phyloP scores from a whole-genome alignment of 768 basidiomycete genomes.

The Epithele typhae region DNA sequence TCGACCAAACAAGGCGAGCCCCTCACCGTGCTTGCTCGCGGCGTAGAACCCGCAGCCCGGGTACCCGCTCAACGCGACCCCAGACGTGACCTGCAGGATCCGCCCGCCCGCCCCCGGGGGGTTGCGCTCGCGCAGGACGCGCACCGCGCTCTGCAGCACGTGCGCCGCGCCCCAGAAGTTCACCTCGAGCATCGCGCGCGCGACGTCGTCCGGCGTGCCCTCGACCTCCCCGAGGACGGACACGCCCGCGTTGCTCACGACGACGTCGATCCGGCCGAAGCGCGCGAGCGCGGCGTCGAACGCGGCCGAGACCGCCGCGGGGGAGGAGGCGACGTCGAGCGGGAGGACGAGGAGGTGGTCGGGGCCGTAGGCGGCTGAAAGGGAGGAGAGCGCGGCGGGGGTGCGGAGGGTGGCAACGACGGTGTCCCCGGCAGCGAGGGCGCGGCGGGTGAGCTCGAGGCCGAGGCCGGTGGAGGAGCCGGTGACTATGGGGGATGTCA shows the following conservation, averaged over 20 bases:
- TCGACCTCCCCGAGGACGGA: conserved; percentile 15
- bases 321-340: conserved; percentile 18
- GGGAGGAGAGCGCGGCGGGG: conserved; percentile 21
- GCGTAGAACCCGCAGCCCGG: conserved; percentile 13
- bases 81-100: conserved; percentile 29
- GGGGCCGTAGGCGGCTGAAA: conserved; percentile 10
- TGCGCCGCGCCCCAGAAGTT: conserved; percentile 25
- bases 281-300: conserved; percentile 14
- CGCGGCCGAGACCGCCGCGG: conserved; percentile 14
- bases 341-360: conserved; percentile 17
- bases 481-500: conserved; percentile 15
- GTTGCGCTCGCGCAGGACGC: conserved; percentile 34
- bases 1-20: too few species aligned
- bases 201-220: conserved; percentile 16
- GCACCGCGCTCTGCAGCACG: conserved; percentile 29
- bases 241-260: conserved; percentile 24
- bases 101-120: conserved; percentile 29
- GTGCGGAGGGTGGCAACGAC: conserved; percentile 24
- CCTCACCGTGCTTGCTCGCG: conserved; percentile 9
- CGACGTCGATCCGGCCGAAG: conserved; percentile 22
- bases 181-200: conserved; percentile 20
- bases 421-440: conserved; percentile 21
- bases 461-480: conserved; percentile 25
- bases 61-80: conserved; percentile 11
- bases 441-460: conserved; percentile 13